These are phyloP conservation scores for Coemansia asiatica DNA, from an alignment of 192 early-diverging fungal genomes.

Conservation along the genomic window DNA sequence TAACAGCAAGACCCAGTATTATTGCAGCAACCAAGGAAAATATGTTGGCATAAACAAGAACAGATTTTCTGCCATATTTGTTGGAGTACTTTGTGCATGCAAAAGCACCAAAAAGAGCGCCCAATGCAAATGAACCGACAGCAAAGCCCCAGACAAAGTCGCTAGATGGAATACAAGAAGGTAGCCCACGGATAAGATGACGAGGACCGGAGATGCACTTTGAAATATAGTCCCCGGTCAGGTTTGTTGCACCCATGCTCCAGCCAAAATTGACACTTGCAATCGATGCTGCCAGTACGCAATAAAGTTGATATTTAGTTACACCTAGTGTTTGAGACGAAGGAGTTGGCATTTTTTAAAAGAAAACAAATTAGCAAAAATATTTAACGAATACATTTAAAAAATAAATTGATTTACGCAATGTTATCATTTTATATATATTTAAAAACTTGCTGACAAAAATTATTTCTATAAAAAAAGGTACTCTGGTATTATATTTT, in stretches of 20 bases:
- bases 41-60: constrained; percentile 65
- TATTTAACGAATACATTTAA: not conserved
- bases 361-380: not conserved
- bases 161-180: constrained; percentile 36
- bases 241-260: constrained; percentile 56
- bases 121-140: constrained; percentile 58
- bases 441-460: no score
- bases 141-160: constrained; percentile 55
- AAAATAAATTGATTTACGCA: no score
- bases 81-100: constrained; percentile 56
- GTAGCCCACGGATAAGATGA: constrained; percentile 22
- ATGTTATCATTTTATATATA: no score
- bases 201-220: constrained; percentile 38
- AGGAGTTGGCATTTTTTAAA: not conserved
- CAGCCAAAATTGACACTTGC: constrained; percentile 52
- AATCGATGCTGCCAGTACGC: constrained; percentile 37
- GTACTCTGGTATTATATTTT: not conserved
- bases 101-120: constrained; percentile 65
- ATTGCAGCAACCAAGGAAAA: constrained; percentile 62
- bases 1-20: constrained; percentile 58
- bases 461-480: not conserved
- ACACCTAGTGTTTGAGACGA: constrained; percentile 34
- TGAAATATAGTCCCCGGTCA: constrained; percentile 55
- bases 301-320: constrained; percentile 53
- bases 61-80: constrained; percentile 60